A percentile compares a stretch with the other conserved stretches of the same genome.
Conservation (phyloP, 306 rosid species). For the Datisca glomerata region DNA sequence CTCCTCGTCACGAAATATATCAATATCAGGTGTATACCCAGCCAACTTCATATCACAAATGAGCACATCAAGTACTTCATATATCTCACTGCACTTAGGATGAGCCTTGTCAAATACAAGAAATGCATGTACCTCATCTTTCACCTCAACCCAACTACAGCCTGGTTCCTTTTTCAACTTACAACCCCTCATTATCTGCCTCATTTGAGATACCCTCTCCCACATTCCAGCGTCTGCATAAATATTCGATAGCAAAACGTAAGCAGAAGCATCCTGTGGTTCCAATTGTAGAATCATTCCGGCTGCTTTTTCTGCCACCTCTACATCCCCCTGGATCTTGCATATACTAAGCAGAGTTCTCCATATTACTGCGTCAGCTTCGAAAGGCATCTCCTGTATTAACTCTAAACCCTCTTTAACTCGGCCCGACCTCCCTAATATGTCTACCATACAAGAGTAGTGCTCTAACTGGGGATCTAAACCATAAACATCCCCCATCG, state of each 20-base stretch:
- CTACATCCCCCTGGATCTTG: conserved; percentile 63
- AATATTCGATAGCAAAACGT: conserved; percentile 52
- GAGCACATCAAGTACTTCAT: conserved; percentile 42
- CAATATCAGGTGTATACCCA: conserved; percentile 31
- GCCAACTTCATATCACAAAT: conserved; percentile 54
- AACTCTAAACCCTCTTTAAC: conserved; percentile 50
- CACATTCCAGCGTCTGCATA: conserved; percentile 72
- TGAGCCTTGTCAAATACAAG: conserved; percentile 82
- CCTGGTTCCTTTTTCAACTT: conserved; percentile 76
- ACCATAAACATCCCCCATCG: conserved; percentile 47
- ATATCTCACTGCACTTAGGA: conserved; percentile 56
- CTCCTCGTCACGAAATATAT: conserved; percentile 30
- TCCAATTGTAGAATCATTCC: conserved; percentile 40
- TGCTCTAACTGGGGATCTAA: conserved; percentile 75
- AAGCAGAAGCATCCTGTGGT: conserved; percentile 73
- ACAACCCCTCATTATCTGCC: conserved; percentile 52
- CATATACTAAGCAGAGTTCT: conserved; percentile 70
- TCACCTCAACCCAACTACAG: conserved; percentile 92
- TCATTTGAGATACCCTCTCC: conserved; percentile 54
- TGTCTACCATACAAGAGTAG: conserved; percentile 82
- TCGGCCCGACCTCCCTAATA: conserved; percentile 71
- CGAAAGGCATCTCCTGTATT: conserved; percentile 64
- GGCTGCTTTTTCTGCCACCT: conserved; percentile 66
- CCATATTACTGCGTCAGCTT: conserved; percentile 76
- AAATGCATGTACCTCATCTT: conserved; percentile 63